These are phyloP conservation scores for Solanum hybrid DNA, from an alignment of 305 asterid genomes.

Conservation along the genomic window DNA sequence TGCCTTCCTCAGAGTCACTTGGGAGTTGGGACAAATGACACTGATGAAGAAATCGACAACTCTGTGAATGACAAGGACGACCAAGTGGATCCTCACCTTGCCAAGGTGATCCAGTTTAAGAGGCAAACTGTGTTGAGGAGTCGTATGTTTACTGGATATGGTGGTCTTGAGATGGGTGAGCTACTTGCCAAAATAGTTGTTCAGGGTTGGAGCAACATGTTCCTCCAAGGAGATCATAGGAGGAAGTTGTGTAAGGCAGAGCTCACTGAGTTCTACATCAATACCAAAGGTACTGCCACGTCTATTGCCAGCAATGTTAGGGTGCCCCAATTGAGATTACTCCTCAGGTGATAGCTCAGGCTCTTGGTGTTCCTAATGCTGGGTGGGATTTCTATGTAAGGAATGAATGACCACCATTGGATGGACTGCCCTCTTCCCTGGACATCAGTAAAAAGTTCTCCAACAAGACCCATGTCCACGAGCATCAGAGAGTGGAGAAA, in stretches of 20 bases:
- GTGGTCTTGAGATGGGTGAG: neutral
- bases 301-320: neutral
- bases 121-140: neutral
- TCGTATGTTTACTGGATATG: neutral
- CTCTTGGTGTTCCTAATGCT: neutral
- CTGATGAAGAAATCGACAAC: neutral
- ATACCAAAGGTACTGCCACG: neutral
- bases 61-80: neutral
- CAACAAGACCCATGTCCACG: neutral
- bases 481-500: neutral
- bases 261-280: neutral
- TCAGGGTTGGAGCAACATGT: neutral
- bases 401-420: neutral
- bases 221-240: neutral
- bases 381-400: neutral
- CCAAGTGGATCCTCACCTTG: neutral
- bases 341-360: neutral
- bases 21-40: neutral
- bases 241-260: neutral
- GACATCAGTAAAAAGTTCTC: neutral
- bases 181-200: neutral
- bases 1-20: neutral
- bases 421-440: neutral
- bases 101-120: neutral
- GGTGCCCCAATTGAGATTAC: neutral